Conservation (phyloP, 116 monocot genomes). For the Thalassia testudinum region DNA sequence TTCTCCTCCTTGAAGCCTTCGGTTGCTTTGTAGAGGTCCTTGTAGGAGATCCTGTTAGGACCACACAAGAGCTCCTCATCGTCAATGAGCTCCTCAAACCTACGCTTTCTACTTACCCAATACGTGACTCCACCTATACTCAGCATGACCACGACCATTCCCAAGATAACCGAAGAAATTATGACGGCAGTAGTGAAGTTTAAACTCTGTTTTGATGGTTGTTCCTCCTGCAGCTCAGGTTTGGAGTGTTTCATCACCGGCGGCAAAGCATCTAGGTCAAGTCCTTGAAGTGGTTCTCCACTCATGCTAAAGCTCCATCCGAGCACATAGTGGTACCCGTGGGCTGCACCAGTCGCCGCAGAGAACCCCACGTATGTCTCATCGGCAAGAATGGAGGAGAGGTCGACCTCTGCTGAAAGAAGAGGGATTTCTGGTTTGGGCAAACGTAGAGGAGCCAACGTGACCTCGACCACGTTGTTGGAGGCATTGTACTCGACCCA, state of each 20-base stretch:
- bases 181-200: too few species aligned
- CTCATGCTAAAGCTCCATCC: constrained; percentile 14
- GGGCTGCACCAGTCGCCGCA: not conserved
- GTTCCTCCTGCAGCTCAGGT: too few species aligned
- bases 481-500: constrained; percentile 16
- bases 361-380: constrained; percentile 21
- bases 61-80: too few species aligned
- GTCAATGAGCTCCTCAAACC: too few species aligned
- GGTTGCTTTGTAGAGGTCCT: too few species aligned
- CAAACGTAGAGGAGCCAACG: constrained; percentile 9
- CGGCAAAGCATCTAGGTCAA: not conserved
- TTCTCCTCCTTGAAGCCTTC: too few species aligned
- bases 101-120: too few species aligned
- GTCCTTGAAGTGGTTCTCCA: not conserved
- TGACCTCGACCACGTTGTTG: constrained; percentile 10
- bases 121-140: too few species aligned
- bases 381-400: constrained; percentile 7
- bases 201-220: too few species aligned
- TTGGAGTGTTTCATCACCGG: not conserved
- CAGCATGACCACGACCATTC: too few species aligned
- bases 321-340: constrained; percentile 3
- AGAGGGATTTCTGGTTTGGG: constrained; percentile 1
- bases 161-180: too few species aligned
- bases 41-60: too few species aligned
- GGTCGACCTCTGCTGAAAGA: constrained; percentile 12